Conservation (phyloP, 495 filamentous ascomycete genomes). For the Penicillium robsamsonii region DNA sequence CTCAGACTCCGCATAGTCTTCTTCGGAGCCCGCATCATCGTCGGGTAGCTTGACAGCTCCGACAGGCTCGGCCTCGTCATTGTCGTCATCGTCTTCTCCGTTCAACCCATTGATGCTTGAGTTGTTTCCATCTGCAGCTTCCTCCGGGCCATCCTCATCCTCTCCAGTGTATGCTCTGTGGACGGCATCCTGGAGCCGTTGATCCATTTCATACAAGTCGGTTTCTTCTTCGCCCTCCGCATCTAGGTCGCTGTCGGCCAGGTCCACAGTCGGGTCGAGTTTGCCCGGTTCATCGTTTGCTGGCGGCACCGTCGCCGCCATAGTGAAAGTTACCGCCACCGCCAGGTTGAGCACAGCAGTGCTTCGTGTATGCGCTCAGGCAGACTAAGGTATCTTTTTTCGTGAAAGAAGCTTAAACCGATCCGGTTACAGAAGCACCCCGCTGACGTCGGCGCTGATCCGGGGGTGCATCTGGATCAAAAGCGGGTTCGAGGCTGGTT, state of each 20-base stretch:
- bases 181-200: slow-evolving; percentile 49
- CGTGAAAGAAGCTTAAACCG: slow-evolving; percentile 12
- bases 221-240: slow-evolving; percentile 54
- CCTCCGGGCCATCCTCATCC: slow-evolving; percentile 40
- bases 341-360: slow-evolving; percentile 41
- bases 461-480: slow-evolving; percentile 29
- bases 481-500: neutral
- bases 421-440: slow-evolving; percentile 30
- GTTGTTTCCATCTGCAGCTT: slow-evolving; percentile 36
- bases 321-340: slow-evolving; percentile 42
- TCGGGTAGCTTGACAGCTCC: slow-evolving; percentile 72
- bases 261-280: slow-evolving; percentile 34
- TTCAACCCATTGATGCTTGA: slow-evolving; percentile 28
- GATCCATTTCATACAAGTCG: slow-evolving; percentile 48
- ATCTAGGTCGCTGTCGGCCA: slow-evolving; percentile 51
- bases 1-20: slow-evolving; percentile 36
- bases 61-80: slow-evolving; percentile 60
- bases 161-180: slow-evolving; percentile 55
- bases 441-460: slow-evolving; percentile 32
- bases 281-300: slow-evolving; percentile 39
- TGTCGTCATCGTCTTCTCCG: slow-evolving; percentile 40
- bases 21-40: slow-evolving; percentile 45
- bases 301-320: slow-evolving; percentile 51
- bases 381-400: slow-evolving; percentile 12
- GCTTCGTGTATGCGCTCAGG: slow-evolving; percentile 10